These are phyloP conservation scores for Eutypa lata DNA, from an alignment of 2,329 filamentous ascomycete genomes.

Conservation along the genomic window DNA sequence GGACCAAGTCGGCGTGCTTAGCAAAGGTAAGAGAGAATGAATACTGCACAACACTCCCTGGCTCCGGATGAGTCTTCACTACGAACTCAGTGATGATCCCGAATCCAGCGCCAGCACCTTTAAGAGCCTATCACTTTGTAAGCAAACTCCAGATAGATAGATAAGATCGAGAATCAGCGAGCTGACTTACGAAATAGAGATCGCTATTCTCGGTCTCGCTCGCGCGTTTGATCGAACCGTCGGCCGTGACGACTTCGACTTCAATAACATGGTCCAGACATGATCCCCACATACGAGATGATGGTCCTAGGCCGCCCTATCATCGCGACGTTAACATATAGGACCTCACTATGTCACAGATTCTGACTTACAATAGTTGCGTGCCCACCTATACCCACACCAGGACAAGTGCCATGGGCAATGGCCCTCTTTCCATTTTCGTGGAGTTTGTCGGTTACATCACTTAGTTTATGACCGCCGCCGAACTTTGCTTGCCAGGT, in stretches of 20 bases:
- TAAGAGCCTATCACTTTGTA: constrained; percentile 38
- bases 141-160: background rate
- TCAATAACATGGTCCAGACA: constrained; percentile 53
- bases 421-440: constrained; percentile 53
- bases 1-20: constrained; percentile 43
- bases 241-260: constrained; percentile 54
- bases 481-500: constrained; percentile 56
- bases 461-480: constrained; percentile 48
- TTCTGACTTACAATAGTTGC: constrained; percentile 46
- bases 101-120: constrained; percentile 54
- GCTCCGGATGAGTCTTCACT: constrained; percentile 53
- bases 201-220: constrained; percentile 47
- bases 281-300: constrained; percentile 57
- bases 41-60: constrained; percentile 55
- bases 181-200: constrained; percentile 47
- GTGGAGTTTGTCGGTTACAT: constrained; percentile 49
- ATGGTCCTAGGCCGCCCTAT: constrained; percentile 56
- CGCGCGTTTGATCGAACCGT: constrained; percentile 48
- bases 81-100: constrained; percentile 57
- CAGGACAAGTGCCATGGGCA: constrained; percentile 57
- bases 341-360: background rate
- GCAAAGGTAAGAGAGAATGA: constrained; percentile 52
- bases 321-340: constrained; percentile 8
- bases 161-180: background rate
- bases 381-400: constrained; percentile 57